Conservation (phyloP, 768 basidiomycete species). For the Crucibulum laeve region DNA sequence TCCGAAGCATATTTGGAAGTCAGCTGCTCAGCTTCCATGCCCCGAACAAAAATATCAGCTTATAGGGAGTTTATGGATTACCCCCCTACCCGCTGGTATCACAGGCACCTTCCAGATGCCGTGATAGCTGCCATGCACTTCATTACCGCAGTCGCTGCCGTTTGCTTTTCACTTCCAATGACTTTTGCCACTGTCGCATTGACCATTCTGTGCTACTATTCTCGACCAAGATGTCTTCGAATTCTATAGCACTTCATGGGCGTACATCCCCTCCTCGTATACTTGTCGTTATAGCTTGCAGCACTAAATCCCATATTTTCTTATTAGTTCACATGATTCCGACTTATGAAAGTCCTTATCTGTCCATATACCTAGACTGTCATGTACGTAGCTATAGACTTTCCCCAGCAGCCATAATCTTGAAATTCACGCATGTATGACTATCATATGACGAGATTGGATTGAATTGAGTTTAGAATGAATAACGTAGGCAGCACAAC, state of each 20-base stretch:
- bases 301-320: no score
- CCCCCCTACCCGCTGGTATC: neutral
- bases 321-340: no score
- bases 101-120: constrained; percentile 4
- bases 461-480: no score
- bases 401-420: no score
- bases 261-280: neutral
- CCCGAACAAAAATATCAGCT: no score
- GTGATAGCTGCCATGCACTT: constrained; percentile 13
- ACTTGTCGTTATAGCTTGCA: neutral
- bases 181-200: constrained; percentile 31
- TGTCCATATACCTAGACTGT: no score
- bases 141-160: constrained; percentile 18
- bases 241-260: constrained; percentile 13
- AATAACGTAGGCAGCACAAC: no score
- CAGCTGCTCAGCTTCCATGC: neutral
- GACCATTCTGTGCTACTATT: constrained; percentile 37
- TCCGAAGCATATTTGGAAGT: constrained; percentile 21
- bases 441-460: no score
- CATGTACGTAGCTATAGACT: no score
- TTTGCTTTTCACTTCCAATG: constrained; percentile 27
- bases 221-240: constrained; percentile 28
- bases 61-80: no score
- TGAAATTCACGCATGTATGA: no score
- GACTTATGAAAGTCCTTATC: no score